These are phyloP conservation scores for Boletales sp. DNA, from an alignment of 768 basidiomycete genomes.

Conservation along the genomic window DNA sequence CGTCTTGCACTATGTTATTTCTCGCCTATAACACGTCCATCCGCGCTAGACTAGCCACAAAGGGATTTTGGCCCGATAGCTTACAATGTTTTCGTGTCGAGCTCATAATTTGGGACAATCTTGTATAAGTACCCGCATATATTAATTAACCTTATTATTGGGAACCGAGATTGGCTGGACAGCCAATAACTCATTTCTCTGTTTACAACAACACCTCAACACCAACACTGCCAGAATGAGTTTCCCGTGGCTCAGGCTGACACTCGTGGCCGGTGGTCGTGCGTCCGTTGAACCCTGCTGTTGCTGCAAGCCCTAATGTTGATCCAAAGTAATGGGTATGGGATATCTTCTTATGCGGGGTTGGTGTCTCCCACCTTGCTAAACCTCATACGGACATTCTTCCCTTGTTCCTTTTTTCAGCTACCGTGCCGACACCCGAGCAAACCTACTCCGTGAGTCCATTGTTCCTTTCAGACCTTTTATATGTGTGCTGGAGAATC, in stretches of 20 bases:
- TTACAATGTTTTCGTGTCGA: slow-evolving; percentile 4
- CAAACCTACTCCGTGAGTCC: slow-evolving; percentile 33
- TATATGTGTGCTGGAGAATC: background rate
- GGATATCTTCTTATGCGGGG: slow-evolving; percentile 63
- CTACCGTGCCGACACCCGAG: slow-evolving; percentile 34
- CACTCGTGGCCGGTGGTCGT: slow-evolving; percentile 45
- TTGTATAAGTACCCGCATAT: slow-evolving; percentile 1
- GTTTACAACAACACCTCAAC: background rate
- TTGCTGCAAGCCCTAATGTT: slow-evolving; percentile 6
- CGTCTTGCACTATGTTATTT: slow-evolving; percentile 8
- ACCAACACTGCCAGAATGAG: slow-evolving; percentile 29
- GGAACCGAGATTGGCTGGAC: background rate
- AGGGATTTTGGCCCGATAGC: slow-evolving; percentile 2
- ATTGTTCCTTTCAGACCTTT: background rate
- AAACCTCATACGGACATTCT: slow-evolving; percentile 1
- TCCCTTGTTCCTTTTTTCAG: slow-evolving; percentile 11
- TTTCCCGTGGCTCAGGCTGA: slow-evolving; percentile 59
- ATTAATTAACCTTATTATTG: slow-evolving; percentile 16
- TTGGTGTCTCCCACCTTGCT: slow-evolving; percentile 26
- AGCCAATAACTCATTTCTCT: too few relatives aligned
- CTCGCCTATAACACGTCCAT: slow-evolving; percentile 3
- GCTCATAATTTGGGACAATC: slow-evolving; percentile 9
- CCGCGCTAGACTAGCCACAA: slow-evolving; percentile 8
- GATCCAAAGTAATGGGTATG: slow-evolving; percentile 45
- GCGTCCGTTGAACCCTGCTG: slow-evolving; percentile 26